Base-by-base conservation (phyloP, 225 moss, liverwort and hornwort species). In the Pleurozium schreberi region DNA sequence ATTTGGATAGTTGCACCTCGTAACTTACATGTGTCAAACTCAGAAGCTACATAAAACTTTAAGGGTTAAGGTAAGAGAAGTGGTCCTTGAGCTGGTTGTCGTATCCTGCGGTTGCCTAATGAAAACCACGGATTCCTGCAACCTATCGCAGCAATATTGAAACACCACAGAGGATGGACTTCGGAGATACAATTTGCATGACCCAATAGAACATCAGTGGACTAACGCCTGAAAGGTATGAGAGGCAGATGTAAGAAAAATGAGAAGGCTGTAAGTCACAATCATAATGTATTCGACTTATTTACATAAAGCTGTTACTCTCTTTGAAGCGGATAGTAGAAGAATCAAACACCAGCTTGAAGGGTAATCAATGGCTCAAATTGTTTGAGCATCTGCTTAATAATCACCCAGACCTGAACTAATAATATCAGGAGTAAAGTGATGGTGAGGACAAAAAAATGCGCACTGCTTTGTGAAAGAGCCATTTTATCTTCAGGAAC, bases 381-480 rank as follows among this genome's bases (percentile, higher is more conserved):
- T 90, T 93, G 90, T 86, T 90, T 88, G 93, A 93, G 91, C 93
- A 80, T 89, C 86, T 90, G 91, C 90, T 93, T 93, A 90, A 90
- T 86, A 80, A 90, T 90, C 91, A 88, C 89, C 86, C 75, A 86
- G 49, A 79, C 93, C 89, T 89, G 88, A 93, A 88, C 86, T 91
- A 91, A 91, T 89, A 88, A 84, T 86, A 88, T 91, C 91, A 91
- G 93, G 89, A 88, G 79, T 73, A 11, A 80, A 89, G 91, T 88
- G 90, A 75, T 52, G 49, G 43, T 79, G 64, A 85, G 80, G 86
- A 83, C 93, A 78, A 93, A 93, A 89, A 88, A 87, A 70, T 88
- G 91, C 71, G 85, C 85, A 88, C 90, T 80, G 57, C 82, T 88
- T 84, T 68, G 88, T 74, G 80, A 84, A 89, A 88, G 83, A 86